A percentile compares a stretch with the other conserved stretches of the same genome.
phyloP scores from a whole-genome alignment of 305 asterid genomes.

The Nicotiana rustica region DNA sequence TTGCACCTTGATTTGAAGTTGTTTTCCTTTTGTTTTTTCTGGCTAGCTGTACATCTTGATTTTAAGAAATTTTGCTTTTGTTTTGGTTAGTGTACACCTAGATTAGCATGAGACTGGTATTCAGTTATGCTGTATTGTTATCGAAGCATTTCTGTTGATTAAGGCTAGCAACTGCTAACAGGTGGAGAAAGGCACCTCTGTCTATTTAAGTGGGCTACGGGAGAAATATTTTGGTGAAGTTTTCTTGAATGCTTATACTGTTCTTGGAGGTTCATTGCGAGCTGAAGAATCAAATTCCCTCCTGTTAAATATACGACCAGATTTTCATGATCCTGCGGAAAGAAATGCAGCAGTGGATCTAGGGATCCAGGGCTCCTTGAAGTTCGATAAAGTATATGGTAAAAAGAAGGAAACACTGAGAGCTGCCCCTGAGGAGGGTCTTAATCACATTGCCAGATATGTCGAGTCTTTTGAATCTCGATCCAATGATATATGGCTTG shows the following conservation, averaged over 20 bases:
- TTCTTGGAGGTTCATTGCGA: constrained; percentile 64
- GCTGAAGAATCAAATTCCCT: constrained; percentile 51
- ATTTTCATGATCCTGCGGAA: constrained; percentile 42
- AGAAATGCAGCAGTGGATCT: constrained; percentile 50
- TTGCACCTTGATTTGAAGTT: constrained; percentile 6
- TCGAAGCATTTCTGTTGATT: constrained; percentile 43
- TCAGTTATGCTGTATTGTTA: constrained; percentile 32
- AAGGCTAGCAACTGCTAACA: constrained; percentile 50
- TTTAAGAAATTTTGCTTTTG: not conserved
- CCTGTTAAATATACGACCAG: constrained; percentile 48
- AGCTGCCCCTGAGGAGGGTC: constrained; percentile 73
- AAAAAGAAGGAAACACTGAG: constrained; percentile 46
- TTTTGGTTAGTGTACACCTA: not conserved
- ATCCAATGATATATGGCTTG: constrained; percentile 97
- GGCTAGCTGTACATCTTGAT: not conserved
- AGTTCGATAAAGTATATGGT: constrained; percentile 49
- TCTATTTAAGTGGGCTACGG: constrained; percentile 92
- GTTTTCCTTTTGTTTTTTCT: not conserved
- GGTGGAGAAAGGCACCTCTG: constrained; percentile 91
- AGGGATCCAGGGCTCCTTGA: constrained; percentile 49
- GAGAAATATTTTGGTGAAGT: constrained; percentile 97
- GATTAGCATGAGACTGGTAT: constrained; percentile 17
- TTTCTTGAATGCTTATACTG: constrained; percentile 79
- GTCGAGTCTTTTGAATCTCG: constrained; percentile 94
- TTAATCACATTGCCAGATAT: constrained; percentile 94